Evolutionary conservation across 371 early-diverging fungal genomes (phyloP).

Genomic region (Funneliformis caledonium): DNA sequence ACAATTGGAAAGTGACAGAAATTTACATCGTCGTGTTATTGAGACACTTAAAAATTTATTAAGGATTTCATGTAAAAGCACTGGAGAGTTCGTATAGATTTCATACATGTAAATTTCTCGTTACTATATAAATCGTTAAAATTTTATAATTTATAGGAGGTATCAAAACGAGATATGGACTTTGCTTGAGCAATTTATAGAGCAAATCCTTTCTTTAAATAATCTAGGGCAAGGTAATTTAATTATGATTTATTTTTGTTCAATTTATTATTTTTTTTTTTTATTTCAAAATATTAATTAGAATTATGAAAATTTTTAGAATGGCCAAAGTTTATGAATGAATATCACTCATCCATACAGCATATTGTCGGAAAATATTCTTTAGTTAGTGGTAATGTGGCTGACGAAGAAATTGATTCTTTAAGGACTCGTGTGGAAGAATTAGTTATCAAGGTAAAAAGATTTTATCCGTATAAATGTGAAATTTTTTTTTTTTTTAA

Average conservation of each 20-base stretch:
- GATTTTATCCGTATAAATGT: background rate
- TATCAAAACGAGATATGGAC: constrained; percentile 47
- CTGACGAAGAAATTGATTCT: constrained; percentile 1
- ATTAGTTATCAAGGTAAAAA: background rate
- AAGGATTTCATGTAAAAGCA: background rate
- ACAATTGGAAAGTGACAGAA: background rate
- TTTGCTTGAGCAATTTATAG: constrained; percentile 51
- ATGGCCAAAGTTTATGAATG: constrained; percentile 32
- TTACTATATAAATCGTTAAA: background rate
- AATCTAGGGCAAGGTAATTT: constrained; percentile 44
- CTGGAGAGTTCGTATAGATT: background rate
- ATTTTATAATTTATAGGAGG: background rate
- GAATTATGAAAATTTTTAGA: constrained; percentile 26
- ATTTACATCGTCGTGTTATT: constrained; percentile 1
- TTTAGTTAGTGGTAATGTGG: background rate
- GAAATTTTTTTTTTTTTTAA: background rate
- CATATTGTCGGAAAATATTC: constrained; percentile 57
- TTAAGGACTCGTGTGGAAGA: background rate
- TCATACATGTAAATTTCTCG: background rate
- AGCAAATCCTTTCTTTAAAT: constrained; percentile 45
- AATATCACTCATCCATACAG: constrained; percentile 43
- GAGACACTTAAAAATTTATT: constrained; percentile 8
- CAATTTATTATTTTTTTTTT: background rate
- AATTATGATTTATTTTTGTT: background rate
- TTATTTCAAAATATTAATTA: background rate